Percentiles rank a stretch among this genome's conserved stretches.
Evolutionary conservation across 176 grass and related monocot species (phyloP).

Genomic region (Phoenix roebelenii): DNA sequence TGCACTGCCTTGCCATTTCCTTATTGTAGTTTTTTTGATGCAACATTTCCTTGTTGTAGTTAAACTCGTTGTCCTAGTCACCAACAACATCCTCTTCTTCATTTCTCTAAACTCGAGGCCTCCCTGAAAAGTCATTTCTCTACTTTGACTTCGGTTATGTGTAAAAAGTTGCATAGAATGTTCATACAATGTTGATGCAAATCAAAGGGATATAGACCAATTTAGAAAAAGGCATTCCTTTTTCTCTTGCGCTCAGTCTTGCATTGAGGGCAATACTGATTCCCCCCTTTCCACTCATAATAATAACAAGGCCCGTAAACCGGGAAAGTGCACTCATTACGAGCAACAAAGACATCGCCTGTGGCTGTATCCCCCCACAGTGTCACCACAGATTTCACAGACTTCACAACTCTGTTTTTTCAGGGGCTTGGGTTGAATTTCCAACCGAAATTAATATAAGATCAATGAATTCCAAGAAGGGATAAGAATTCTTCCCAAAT

Average conservation of each 20-base stretch:
- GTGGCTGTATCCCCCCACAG: constrained; percentile 66
- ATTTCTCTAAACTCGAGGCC: constrained; percentile 83
- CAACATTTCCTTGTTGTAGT: constrained; percentile 29
- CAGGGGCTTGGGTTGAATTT: constrained; percentile 49
- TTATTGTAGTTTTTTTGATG: background rate
- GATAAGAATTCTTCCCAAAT: too few relatives aligned
- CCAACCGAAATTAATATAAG: background rate
- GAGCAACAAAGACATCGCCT: constrained; percentile 83
- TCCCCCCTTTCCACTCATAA: constrained; percentile 90
- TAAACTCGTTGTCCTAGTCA: constrained; percentile 95
- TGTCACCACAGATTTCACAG: constrained; percentile 90
- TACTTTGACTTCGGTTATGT: too few relatives aligned
- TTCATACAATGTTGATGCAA: too few relatives aligned
- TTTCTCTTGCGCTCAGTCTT: constrained; percentile 93
- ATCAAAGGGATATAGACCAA: too few relatives aligned
- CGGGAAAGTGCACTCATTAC: constrained; percentile 94
- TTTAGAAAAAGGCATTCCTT: too few relatives aligned
- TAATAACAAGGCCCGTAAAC: constrained; percentile 96
- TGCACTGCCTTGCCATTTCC: constrained; percentile 54
- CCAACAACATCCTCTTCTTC: constrained; percentile 95
- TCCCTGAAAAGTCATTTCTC: constrained; percentile 35
- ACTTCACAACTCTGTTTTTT: constrained; percentile 51
- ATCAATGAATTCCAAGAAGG: too few relatives aligned
- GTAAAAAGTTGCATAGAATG: too few relatives aligned
- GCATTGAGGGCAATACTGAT: constrained; percentile 95